Evolutionary conservation across 805 yeast species (phyloP).

Genomic region (Komagataella phaffii): DNA sequence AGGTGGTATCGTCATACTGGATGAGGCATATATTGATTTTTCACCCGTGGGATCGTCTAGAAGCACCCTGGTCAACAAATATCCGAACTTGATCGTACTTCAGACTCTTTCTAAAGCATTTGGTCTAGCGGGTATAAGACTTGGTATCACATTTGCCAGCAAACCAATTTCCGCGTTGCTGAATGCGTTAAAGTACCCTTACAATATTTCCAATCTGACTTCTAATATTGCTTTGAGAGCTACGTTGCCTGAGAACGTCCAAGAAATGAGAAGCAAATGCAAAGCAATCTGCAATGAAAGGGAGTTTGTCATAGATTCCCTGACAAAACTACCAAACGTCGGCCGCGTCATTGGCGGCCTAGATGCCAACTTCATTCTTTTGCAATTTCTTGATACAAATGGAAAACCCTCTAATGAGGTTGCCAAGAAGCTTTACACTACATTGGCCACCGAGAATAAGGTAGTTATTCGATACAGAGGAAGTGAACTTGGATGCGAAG

Average conservation of each 20-base stretch:
- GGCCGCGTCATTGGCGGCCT: constrained; percentile 71
- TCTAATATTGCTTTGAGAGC: constrained; percentile 69
- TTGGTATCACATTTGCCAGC: constrained; percentile 68
- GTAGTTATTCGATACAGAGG: constrained; percentile 93
- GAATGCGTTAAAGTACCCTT: constrained; percentile 92
- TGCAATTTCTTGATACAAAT: constrained; percentile 49
- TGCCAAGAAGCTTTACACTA: constrained; percentile 55
- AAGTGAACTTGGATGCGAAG: constrained; percentile 75
- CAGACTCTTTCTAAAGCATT: constrained; percentile 93
- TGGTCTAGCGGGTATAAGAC: constrained; percentile 89
- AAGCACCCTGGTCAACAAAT: constrained; percentile 66
- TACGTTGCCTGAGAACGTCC: constrained; percentile 41
- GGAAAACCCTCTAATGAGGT: constrained; percentile 55
- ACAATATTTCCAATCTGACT: constrained; percentile 77
- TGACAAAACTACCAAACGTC: constrained; percentile 46
- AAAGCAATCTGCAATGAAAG: constrained; percentile 42
- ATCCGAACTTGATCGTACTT: constrained; percentile 73
- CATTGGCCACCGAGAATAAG: constrained; percentile 55
- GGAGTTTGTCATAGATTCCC: constrained; percentile 30
- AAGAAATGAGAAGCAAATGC: constrained; percentile 43
- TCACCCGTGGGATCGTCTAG: constrained; percentile 52
- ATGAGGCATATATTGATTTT: constrained; percentile 94
- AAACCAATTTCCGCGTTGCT: constrained; percentile 48
- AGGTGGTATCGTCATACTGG: constrained; percentile 77
- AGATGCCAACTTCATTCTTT: constrained; percentile 75